Evolutionary conservation across 2,329 filamentous ascomycete genomes (phyloP).

Genomic region (Trichoderma sp.): DNA sequence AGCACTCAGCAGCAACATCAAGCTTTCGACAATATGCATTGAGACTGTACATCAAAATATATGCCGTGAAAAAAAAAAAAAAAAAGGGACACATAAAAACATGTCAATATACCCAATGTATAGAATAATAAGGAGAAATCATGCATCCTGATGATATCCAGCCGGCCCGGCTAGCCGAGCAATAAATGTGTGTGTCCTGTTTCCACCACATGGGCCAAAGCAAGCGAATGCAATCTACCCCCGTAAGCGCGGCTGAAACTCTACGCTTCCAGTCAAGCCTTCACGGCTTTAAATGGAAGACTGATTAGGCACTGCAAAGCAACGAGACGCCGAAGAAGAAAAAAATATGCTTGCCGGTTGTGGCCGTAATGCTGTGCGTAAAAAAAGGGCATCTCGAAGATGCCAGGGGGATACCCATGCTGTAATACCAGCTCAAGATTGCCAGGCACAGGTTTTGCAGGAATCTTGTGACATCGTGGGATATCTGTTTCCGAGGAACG

Average conservation of each 20-base stretch:
- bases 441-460: conserved; percentile 25
- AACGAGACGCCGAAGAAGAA: background rate
- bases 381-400: background rate
- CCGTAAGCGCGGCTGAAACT: background rate
- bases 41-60: conserved; percentile 1
- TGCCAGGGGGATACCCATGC: background rate
- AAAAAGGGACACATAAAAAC: background rate
- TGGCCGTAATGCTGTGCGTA: background rate
- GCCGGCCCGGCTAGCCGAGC: conserved; percentile 4
- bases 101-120: background rate
- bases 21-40: background rate
- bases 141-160: conserved; percentile 6
- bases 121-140: background rate
- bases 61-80: background rate
- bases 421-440: background rate
- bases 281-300: background rate
- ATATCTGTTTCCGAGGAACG: conserved; percentile 30
- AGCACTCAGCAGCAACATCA: background rate
- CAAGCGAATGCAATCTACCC: conserved; percentile 10
- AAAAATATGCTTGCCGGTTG: background rate
- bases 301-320: background rate
- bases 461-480: conserved; percentile 13
- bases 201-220: conserved; percentile 21
- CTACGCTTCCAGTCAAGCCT: background rate
- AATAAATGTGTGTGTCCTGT: background rate